phyloP scores from a whole-genome alignment of 306 rosid genomes.

The Gleditsia sinensis region DNA sequence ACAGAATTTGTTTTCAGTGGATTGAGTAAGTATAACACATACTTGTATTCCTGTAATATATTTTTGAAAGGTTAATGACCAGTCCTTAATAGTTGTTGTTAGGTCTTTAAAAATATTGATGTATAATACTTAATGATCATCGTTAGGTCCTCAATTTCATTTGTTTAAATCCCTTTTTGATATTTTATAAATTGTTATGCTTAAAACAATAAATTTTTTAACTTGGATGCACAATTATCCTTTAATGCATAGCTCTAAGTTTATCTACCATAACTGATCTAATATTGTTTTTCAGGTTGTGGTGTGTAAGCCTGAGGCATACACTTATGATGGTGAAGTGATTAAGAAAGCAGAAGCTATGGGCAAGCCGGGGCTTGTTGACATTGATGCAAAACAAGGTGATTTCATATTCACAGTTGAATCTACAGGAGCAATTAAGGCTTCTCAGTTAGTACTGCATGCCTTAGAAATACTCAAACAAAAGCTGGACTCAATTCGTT shows the following conservation, averaged over 20 bases:
- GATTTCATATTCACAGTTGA: conserved; percentile 65
- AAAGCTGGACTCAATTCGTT: conserved; percentile 62
- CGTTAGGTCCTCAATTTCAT: background rate
- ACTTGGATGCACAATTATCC: background rate
- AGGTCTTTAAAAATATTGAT: no score
- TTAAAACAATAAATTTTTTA: no score
- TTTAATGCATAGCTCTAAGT: background rate
- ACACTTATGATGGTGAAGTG: conserved; percentile 65
- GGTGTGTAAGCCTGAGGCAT: conserved; percentile 54
- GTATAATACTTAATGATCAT: background rate
- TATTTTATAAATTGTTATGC: background rate
- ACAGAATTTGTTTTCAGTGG: background rate
- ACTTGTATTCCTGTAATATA: background rate
- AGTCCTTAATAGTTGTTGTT: background rate
- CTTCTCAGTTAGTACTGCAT: conserved; percentile 57
- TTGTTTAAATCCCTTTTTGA: background rate
- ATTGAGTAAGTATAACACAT: background rate
- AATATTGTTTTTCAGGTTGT: conserved; percentile 28
- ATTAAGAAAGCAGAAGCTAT: conserved; percentile 63
- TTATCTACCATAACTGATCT: background rate
- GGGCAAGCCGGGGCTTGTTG: conserved; percentile 67
- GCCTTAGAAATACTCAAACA: conserved; percentile 69
- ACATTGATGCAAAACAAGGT: conserved; percentile 57
- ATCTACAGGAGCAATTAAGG: conserved; percentile 52
- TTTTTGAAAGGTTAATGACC: conserved; percentile 19